Conservation (phyloP, 352 stramenopile species). For the Pythium plurisporium region DNA sequence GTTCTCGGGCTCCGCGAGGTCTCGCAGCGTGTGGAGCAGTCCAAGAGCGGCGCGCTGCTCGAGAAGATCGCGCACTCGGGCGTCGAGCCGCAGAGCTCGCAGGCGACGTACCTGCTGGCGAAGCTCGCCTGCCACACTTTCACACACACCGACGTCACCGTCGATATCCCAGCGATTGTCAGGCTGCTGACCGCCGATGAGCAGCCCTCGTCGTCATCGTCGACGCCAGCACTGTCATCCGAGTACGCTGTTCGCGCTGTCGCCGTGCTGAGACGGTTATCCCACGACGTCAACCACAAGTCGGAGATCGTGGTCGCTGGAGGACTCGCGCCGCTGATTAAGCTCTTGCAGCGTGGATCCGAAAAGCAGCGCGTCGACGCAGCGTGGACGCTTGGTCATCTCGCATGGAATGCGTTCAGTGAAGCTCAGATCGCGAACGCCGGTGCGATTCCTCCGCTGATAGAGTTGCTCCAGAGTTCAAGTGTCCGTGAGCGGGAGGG, state of each 20-base stretch:
- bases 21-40: background rate
- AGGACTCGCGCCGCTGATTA: slow-evolving; percentile 13
- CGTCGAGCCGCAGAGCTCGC: background rate
- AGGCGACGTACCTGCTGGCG: slow-evolving; percentile 12
- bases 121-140: slow-evolving; percentile 17
- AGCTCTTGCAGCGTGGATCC: background rate
- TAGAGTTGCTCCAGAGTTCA: slow-evolving; percentile 7
- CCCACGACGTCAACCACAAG: slow-evolving; percentile 15
- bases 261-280: slow-evolving; percentile 9
- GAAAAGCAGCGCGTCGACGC: slow-evolving; percentile 15
- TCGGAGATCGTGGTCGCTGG: slow-evolving; percentile 20
- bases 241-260: background rate
- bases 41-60: background rate
- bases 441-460: slow-evolving; percentile 12
- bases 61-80: background rate
- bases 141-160: background rate
- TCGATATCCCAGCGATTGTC: slow-evolving; percentile 17
- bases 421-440: slow-evolving; percentile 17
- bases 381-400: slow-evolving; percentile 19
- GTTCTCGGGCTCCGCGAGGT: slow-evolving; percentile 6
- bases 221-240: background rate
- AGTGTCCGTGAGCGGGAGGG: slow-evolving; percentile 19
- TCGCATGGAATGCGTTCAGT: slow-evolving; percentile 23
- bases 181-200: background rate
- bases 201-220: background rate